These are phyloP conservation scores for Ophiocordyceps robertsii DNA, from an alignment of 2,329 filamentous ascomycete genomes.

Conservation along the genomic window DNA sequence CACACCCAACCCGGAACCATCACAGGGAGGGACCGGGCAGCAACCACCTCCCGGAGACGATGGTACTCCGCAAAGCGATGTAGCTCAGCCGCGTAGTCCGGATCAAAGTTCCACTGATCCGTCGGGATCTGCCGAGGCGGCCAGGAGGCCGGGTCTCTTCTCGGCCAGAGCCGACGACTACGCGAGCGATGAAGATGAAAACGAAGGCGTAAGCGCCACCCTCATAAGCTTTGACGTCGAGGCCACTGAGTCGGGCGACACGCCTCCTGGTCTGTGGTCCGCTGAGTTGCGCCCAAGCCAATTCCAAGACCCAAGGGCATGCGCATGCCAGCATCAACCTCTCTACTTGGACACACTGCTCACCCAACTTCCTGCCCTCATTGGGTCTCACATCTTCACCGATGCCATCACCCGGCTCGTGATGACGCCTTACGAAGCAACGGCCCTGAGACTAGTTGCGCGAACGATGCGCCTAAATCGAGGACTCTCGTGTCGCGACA, in stretches of 20 bases:
- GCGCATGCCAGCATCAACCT: slow-evolving; percentile 11
- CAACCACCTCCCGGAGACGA: neutral
- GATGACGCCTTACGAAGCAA: slow-evolving; percentile 32
- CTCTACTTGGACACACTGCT: slow-evolving; percentile 35
- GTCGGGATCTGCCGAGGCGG: slow-evolving; percentile 14
- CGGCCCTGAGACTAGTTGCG: slow-evolving; percentile 30
- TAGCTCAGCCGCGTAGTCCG: slow-evolving; percentile 12
- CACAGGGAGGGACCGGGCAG: neutral
- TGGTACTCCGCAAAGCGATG: neutral
- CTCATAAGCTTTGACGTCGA: slow-evolving; percentile 50
- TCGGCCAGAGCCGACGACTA: slow-evolving; percentile 38
- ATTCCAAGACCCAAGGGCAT: slow-evolving; percentile 15
- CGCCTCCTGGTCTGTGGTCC: slow-evolving; percentile 40
- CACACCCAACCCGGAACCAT: neutral
- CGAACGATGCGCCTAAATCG: slow-evolving; percentile 24
- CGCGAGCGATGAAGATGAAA: slow-evolving; percentile 41
- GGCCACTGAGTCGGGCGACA: slow-evolving; percentile 37
- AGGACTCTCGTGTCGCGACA: slow-evolving; percentile 22
- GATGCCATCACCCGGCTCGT: slow-evolving; percentile 27
- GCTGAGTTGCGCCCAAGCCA: slow-evolving; percentile 42
- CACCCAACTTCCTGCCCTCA: slow-evolving; percentile 34
- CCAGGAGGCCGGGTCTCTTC: slow-evolving; percentile 31
- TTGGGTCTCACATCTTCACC: slow-evolving; percentile 33
- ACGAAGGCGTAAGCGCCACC: slow-evolving; percentile 40
- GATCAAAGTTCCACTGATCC: slow-evolving; percentile 17